Conservation (phyloP, 306 rosid genomes). For the Cucurbita ficifolia region DNA sequence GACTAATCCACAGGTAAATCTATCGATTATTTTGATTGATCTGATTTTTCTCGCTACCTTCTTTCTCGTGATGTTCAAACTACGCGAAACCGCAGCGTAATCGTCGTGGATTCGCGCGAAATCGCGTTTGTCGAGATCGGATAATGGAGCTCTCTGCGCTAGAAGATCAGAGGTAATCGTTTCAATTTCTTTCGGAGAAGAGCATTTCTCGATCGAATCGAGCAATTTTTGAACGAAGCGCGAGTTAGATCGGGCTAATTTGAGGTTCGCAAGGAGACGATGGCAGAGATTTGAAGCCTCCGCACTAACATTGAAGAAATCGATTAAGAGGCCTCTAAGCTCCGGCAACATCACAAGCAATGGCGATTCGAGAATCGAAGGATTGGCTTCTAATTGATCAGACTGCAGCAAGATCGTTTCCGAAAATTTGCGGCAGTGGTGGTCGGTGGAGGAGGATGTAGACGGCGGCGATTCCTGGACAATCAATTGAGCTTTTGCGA, state of each 20-base stretch:
- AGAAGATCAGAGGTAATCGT: constrained; percentile 15
- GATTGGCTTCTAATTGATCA: constrained; percentile 24
- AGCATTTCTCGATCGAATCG: constrained; percentile 12
- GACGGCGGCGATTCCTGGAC: constrained; percentile 22
- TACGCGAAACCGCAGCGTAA: constrained; percentile 16
- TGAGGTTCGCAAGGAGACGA: constrained; percentile 32
- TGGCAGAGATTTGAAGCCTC: constrained; percentile 41
- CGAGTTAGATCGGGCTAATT: constrained; percentile 19
- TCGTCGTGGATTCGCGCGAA: constrained; percentile 25
- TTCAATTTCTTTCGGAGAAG: constrained; percentile 6
- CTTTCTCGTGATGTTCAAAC: constrained; percentile 26
- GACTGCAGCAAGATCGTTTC: constrained; percentile 31
- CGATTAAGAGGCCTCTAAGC: constrained; percentile 28
- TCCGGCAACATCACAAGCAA: constrained; percentile 16
- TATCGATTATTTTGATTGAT: constrained; percentile 18
- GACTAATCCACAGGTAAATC: constrained; percentile 21
- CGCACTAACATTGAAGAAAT: constrained; percentile 40
- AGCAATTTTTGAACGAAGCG: constrained; percentile 21
- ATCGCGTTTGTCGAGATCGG: constrained; percentile 13
- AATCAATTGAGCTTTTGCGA: constrained; percentile 25
- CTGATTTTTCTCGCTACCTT: constrained; percentile 28
- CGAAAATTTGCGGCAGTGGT: constrained; percentile 5
- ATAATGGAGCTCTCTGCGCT: constrained; percentile 21
- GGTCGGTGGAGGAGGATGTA: neutral
- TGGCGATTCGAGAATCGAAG: constrained; percentile 26